Conservation (phyloP, 768 basidiomycete genomes). For the Rhodotorula taiwanensis region DNA sequence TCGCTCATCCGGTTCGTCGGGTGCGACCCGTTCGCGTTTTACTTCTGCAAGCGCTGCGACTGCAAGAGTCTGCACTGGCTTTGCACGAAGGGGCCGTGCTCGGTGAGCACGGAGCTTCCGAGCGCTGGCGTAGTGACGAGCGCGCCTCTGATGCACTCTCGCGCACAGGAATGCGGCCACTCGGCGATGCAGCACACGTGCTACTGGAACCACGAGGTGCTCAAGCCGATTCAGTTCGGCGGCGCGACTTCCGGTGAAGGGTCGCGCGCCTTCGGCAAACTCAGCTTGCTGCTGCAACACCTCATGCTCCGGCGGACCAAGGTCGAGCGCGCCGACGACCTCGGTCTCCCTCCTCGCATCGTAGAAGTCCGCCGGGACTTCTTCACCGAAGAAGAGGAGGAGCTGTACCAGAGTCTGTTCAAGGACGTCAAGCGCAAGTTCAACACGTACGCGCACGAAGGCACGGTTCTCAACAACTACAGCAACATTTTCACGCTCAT, state of each 20-base stretch:
- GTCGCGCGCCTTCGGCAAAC: constrained; percentile 76
- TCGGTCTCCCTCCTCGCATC: constrained; percentile 86
- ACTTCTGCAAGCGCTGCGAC: constrained; percentile 86
- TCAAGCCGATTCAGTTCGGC: constrained; percentile 81
- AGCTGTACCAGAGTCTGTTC: constrained; percentile 57
- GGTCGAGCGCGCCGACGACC: constrained; percentile 91
- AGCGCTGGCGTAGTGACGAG: no score
- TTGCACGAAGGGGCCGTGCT: constrained; percentile 70
- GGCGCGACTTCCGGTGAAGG: constrained; percentile 72
- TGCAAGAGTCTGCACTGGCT: constrained; percentile 95
- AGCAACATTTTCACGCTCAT: constrained; percentile 68
- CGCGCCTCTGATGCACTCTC: no score
- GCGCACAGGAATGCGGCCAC: constrained; percentile 43
- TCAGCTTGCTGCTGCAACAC: constrained; percentile 76
- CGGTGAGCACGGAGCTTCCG: constrained; percentile 45
- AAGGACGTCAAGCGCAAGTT: constrained; percentile 89
- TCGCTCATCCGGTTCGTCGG: constrained; percentile 68
- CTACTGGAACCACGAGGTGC: constrained; percentile 93
- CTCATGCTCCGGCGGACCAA: constrained; percentile 74
- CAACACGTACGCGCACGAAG: constrained; percentile 76
- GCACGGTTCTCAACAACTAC: constrained; percentile 63
- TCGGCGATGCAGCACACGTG: constrained; percentile 58
- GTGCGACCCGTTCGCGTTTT: constrained; percentile 81
- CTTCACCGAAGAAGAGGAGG: constrained; percentile 96
- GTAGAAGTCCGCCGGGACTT: constrained; percentile 81